These are phyloP conservation scores for Setaria italica DNA, from an alignment of 202 grass and related monocot species.

Conservation along the genomic window DNA sequence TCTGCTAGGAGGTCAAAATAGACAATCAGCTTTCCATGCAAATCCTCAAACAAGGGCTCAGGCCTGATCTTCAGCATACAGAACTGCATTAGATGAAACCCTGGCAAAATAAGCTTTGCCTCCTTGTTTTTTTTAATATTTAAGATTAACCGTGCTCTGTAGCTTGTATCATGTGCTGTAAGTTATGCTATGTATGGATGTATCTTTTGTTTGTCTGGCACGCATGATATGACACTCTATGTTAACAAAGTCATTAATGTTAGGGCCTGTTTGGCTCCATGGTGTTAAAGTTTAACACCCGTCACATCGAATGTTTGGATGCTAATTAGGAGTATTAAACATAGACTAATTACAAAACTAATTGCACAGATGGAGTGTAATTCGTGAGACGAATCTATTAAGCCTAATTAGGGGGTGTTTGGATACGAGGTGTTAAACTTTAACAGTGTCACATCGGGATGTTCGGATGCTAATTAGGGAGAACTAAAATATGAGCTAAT, in stretches of 20 bases:
- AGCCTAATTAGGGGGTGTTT: too few species aligned
- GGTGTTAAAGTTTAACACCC: too few species aligned
- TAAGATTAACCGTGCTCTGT: slow-evolving; percentile 54
- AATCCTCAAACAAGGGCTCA: slow-evolving; percentile 83
- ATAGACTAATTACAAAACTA: too few species aligned
- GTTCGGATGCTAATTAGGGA: too few species aligned
- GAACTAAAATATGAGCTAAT: too few species aligned
- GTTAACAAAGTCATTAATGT: slow-evolving; percentile 55
- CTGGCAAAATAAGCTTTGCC: slow-evolving; percentile 63
- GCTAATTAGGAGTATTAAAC: too few species aligned
- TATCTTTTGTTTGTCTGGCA: slow-evolving; percentile 51
- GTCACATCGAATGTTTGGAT: too few species aligned
- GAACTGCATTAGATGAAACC: slow-evolving; percentile 55
- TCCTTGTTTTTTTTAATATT: slow-evolving; percentile 33
- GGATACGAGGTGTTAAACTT: too few species aligned
- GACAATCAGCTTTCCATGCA: slow-evolving; percentile 96
- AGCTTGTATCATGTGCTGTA: slow-evolving; percentile 54
- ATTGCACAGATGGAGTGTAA: too few species aligned
- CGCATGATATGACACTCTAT: slow-evolving; percentile 45
- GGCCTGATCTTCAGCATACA: slow-evolving; percentile 58
- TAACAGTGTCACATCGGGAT: too few species aligned
- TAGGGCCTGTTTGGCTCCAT: too few species aligned
- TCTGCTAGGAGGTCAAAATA: slow-evolving; percentile 72
- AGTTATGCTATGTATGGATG: slow-evolving; percentile 63
- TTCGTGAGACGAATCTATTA: too few species aligned